Conservation (phyloP, 2,329 filamentous ascomycete species). For the Parafenestella ontariensis region DNA sequence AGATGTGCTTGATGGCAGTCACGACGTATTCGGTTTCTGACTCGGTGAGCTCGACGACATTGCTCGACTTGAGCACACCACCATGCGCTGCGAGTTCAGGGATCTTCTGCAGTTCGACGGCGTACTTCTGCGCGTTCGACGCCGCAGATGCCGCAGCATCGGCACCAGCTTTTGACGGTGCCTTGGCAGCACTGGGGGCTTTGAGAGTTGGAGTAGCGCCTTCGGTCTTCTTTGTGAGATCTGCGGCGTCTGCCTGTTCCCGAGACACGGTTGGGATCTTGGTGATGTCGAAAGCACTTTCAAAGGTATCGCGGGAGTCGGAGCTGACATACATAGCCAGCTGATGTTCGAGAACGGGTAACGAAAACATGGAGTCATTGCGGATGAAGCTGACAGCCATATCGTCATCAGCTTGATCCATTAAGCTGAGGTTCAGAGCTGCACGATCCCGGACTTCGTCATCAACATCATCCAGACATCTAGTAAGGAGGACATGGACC, state of each 20-base stretch:
- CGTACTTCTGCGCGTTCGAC: conserved; percentile 85
- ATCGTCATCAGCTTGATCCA: conserved; percentile 86
- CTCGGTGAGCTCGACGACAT: conserved; percentile 87
- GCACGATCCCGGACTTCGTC: conserved; percentile 97
- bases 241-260: conserved; percentile 94
- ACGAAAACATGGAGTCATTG: conserved; percentile 95
- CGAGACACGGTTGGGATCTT: conserved; percentile 92
- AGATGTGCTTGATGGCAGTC: conserved; percentile 91
- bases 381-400: conserved; percentile 88
- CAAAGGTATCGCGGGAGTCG: conserved; percentile 85
- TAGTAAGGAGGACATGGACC: conserved; percentile 87
- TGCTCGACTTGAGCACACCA: conserved; percentile 87
- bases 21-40: conserved; percentile 98
- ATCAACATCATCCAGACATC: conserved; percentile 95
- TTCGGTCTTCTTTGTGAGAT: conserved; percentile 96
- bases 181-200: conserved; percentile 84
- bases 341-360: conserved; percentile 95
- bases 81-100: conserved; percentile 93
- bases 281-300: conserved; percentile 85
- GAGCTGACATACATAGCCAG: conserved; percentile 97
- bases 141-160: conserved; percentile 79
- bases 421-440: conserved; percentile 87
- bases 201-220: conserved; percentile 92
- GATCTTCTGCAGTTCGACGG: conserved; percentile 84
- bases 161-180: conserved; percentile 69